Evolutionary conservation across 768 basidiomycete genomes (phyloP), one percentile per base, ranked within the genome.

Genomic region (Lentinus tigrinus): DNA sequence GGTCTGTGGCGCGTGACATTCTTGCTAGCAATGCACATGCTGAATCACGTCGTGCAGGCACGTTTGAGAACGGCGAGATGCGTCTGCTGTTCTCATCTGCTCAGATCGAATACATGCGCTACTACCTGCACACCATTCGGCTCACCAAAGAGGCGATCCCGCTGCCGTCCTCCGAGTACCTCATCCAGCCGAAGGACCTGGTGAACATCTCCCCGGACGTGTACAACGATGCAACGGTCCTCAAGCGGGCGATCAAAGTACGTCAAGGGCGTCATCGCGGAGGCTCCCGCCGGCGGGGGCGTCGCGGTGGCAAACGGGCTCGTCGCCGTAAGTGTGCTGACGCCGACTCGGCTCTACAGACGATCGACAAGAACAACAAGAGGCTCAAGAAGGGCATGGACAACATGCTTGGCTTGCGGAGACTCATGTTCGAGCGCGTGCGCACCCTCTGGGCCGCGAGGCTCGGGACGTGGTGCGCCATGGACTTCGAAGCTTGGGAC

Each of bases 401-500:
- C 64, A 76, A 81, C 9, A 71, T 73, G 14, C 75, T 91, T 36
- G 76, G 74, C 14, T 72, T 80, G 23, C 80, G 88, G 13, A 83
- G 90, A 9, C 73, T 82, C 52, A 66, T 76, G 14, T 93, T 93
- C 67, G 90, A 93, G 67, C 81, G 80, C 5, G 80, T 85, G 24
- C 85, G 91, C 17, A 69, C 77, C 3, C 75, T 84, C 52, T 93
- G 87, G 85, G 72, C 73, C 0, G 78, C 79, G 57, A 83, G 85
- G 67, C 77, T 70, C 24, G 91, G 89, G 40, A 80, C 82, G 4
- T 93, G 90, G 88, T 82, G 82, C 66, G 83, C 91, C 16, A 71
- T 93, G 50, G 93, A 94, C 69, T 87, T 94, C 61, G 93, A 94
- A 72, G 83, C 81, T 17, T 94, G 91, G 91, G 93, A 95, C 67